Percentiles rank a stretch among this genome's conserved stretches.
Conservation (phyloP, 2,329 filamentous ascomycete species). For the Penicillium oxalicum region DNA sequence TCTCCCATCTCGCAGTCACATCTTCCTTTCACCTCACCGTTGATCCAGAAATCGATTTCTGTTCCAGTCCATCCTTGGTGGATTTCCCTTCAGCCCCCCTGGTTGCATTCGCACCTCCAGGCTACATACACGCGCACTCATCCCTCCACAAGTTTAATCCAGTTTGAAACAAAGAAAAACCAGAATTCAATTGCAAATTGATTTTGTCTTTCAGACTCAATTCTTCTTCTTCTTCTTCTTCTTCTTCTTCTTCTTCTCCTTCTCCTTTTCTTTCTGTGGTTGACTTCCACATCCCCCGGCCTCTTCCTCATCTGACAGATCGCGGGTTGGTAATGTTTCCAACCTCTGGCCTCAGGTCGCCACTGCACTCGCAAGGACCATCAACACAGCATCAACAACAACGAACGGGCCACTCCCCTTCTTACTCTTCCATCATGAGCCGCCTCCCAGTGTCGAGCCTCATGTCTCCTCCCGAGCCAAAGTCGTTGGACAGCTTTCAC, state of each 20-base stretch:
- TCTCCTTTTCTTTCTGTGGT: background rate
- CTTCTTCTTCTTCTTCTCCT: background rate
- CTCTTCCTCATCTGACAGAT: background rate
- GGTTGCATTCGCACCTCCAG: too few relatives aligned
- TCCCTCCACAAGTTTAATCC: background rate
- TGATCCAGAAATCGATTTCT: too few relatives aligned
- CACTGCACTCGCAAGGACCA: slow-evolving; percentile 2
- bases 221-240: background rate
- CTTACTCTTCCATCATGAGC: slow-evolving; percentile 33
- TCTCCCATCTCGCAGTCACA: too few relatives aligned
- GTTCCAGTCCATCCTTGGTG: too few relatives aligned
- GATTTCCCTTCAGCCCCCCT: too few relatives aligned
- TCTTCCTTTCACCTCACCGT: too few relatives aligned
- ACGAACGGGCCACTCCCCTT: background rate
- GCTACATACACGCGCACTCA: background rate
- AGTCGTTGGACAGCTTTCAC: slow-evolving; percentile 46
- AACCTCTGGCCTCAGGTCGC: slow-evolving; percentile 18
- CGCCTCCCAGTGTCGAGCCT: slow-evolving; percentile 41
- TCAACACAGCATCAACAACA: background rate
- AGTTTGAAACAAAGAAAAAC: background rate
- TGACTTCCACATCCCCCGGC: background rate
- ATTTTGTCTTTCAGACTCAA: background rate
- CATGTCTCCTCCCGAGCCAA: slow-evolving; percentile 45
- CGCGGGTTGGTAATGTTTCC: slow-evolving; percentile 20
- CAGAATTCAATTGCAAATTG: background rate